phyloP scores from a whole-genome alignment of 192 early-diverging fungal genomes.

The Geosiphon pyriformis region DNA sequence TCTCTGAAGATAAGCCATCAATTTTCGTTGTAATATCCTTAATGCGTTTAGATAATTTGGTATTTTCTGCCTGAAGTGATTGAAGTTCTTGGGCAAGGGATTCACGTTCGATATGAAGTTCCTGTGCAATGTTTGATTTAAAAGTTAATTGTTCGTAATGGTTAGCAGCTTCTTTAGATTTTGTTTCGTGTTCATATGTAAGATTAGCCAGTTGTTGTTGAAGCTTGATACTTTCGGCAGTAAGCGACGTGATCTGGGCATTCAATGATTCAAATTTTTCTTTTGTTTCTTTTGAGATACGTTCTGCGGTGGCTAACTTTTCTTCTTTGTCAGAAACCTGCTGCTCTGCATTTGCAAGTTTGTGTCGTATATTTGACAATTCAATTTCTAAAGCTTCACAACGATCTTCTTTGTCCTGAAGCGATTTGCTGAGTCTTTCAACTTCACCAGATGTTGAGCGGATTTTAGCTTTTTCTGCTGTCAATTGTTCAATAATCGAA shows the following conservation, averaged over 20 bases:
- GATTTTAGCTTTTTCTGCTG: slow-evolving; percentile 19
- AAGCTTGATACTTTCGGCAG: not conserved
- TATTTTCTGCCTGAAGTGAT: slow-evolving; percentile 14
- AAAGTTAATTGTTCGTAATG: not conserved
- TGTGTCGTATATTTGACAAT: slow-evolving; percentile 21
- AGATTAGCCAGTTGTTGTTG: not conserved
- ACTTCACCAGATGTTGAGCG: slow-evolving; percentile 21
- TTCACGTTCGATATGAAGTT: slow-evolving; percentile 11
- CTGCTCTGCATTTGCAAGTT: slow-evolving; percentile 14
- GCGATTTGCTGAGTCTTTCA: slow-evolving; percentile 11
- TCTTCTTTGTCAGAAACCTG: slow-evolving; percentile 1
- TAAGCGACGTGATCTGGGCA: slow-evolving; percentile 2
- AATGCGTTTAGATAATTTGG: slow-evolving; percentile 19
- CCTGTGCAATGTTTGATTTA: not conserved
- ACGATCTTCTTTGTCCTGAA: slow-evolving; percentile 25
- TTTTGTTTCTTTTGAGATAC: not conserved
- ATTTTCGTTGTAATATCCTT: slow-evolving; percentile 20
- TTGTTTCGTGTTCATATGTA: not conserved
- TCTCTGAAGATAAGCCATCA: slow-evolving; percentile 14
- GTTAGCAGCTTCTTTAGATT: not conserved
- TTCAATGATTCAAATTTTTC: slow-evolving; percentile 2
- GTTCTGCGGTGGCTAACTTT: slow-evolving; percentile 3
- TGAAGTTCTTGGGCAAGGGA: slow-evolving; percentile 10
- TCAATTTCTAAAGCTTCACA: slow-evolving; percentile 25
- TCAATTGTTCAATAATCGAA: slow-evolving; percentile 23